A percentile compares a stretch with the other conserved stretches of the same genome.
Evolutionary conservation across 352 stramenopile genomes (phyloP).

Genomic region (Lagenidium sp.): DNA sequence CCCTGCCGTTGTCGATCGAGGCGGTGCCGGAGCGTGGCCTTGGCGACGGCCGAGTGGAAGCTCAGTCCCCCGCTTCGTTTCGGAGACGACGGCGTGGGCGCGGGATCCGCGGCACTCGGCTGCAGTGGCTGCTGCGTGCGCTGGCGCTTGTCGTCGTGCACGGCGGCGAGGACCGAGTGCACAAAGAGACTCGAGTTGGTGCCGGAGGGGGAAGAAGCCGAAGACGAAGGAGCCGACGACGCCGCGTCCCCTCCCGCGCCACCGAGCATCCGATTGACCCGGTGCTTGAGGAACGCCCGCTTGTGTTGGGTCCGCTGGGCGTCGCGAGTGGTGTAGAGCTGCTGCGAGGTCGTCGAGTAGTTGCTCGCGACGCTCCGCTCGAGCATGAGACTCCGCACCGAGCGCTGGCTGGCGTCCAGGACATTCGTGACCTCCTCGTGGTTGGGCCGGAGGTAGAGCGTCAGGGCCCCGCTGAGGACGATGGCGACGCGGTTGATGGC

Average conservation of each 20-base stretch:
- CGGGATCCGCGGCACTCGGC: not conserved
- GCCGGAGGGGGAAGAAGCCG: not conserved
- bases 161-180: slow-evolving; percentile 38
- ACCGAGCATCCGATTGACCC: slow-evolving; percentile 9
- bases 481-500: slow-evolving; percentile 32
- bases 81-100: too few species aligned
- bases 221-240: not conserved
- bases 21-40: slow-evolving; percentile 6
- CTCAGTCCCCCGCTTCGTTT: not conserved
- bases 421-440: slow-evolving; percentile 24
- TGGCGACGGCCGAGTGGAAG: slow-evolving; percentile 9
- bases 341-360: slow-evolving; percentile 57
- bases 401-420: slow-evolving; percentile 43
- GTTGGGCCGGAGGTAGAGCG: slow-evolving; percentile 27
- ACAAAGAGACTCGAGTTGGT: slow-evolving; percentile 21
- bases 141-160: slow-evolving; percentile 19
- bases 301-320: slow-evolving; percentile 9
- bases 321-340: slow-evolving; percentile 22
- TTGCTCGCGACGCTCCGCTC: slow-evolving; percentile 55
- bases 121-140: not conserved
- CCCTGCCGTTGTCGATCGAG: slow-evolving; percentile 2
- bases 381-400: slow-evolving; percentile 40
- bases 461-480: slow-evolving; percentile 30
- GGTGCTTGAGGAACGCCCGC: slow-evolving; percentile 10
- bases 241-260: not conserved